These are phyloP conservation scores for Tinospora cordifolia DNA, from an alignment of 164 flowering plant genomes.

Conservation along the genomic window DNA sequence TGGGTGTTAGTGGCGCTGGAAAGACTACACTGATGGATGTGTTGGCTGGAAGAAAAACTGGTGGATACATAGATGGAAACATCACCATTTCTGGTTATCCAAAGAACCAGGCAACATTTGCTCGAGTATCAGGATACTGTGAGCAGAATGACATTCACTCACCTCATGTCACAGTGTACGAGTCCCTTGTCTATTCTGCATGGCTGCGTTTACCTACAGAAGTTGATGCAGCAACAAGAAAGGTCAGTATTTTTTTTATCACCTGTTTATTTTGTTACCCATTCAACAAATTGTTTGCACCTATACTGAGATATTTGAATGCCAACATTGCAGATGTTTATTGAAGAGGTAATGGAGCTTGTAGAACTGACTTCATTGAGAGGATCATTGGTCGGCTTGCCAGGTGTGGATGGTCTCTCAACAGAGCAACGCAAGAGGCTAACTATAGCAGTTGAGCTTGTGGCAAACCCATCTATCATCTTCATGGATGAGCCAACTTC, in stretches of 20 bases:
- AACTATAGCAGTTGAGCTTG: constrained; percentile 47
- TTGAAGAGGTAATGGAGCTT: constrained; percentile 47
- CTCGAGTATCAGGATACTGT: constrained; percentile 46
- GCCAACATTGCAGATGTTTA: constrained; percentile 31
- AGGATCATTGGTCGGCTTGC: constrained; percentile 37
- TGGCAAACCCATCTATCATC: constrained; percentile 47
- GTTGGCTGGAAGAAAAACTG: constrained; percentile 42
- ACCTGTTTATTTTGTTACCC: not conserved
- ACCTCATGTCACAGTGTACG: constrained; percentile 43
- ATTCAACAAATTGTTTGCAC: not conserved
- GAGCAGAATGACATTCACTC: constrained; percentile 52
- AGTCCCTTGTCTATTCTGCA: constrained; percentile 43
- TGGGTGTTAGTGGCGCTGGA: constrained; percentile 59
- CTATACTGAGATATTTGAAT: not conserved
- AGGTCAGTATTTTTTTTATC: constrained; percentile 21
- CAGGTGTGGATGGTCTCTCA: constrained; percentile 41
- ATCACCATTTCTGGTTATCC: constrained; percentile 39
- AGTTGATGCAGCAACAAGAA: constrained; percentile 31
- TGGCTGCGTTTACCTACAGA: constrained; percentile 43
- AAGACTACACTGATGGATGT: constrained; percentile 53
- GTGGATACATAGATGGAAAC: constrained; percentile 39
- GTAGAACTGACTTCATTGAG: constrained; percentile 34
- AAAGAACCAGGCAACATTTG: constrained; percentile 45
- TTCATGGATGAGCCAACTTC: constrained; percentile 58
- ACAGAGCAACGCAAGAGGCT: constrained; percentile 49